phyloP scores from a whole-genome alignment of 2,329 filamentous ascomycete genomes.

The Penicillium verrucosum region DNA sequence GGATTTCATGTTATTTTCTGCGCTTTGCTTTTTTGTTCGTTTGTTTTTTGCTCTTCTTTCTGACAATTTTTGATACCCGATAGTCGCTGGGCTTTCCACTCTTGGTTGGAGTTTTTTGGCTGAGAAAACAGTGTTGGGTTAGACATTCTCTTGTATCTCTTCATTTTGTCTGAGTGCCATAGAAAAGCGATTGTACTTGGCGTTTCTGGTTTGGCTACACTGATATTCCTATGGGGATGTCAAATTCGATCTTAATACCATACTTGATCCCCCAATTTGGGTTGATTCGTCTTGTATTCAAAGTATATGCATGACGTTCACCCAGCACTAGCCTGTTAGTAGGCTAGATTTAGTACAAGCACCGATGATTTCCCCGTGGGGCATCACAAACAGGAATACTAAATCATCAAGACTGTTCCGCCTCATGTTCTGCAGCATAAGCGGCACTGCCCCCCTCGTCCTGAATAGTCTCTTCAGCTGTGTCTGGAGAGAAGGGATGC shows the following conservation, averaged over 20 bases:
- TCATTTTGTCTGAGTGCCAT: constrained; percentile 8
- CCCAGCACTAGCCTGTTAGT: not conserved
- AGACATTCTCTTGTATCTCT: constrained; percentile 13
- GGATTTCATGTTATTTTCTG: not conserved
- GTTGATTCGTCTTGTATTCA: not conserved
- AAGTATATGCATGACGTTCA: not conserved
- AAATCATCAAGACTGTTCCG: not conserved
- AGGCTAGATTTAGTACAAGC: not conserved
- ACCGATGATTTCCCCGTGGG: not conserved
- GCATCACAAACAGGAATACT: not conserved
- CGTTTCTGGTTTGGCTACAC: not conserved
- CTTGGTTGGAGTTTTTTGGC: constrained; percentile 20
- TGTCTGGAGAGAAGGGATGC: not conserved
- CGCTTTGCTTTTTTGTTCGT: not conserved
- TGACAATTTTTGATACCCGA: constrained; percentile 25
- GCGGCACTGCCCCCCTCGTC: not conserved
- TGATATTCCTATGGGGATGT: not conserved
- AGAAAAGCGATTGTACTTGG: constrained; percentile 3
- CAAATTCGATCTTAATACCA: constrained; percentile 7
- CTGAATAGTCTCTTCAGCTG: not conserved
- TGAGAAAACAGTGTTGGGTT: constrained; percentile 13
- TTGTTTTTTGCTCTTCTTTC: constrained; percentile 4
- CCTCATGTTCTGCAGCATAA: not conserved
- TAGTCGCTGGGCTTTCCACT: constrained; percentile 18
- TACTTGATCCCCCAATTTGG: not conserved